Evolutionary conservation across 805 yeast species (phyloP).

Genomic region (Brettanomyces naardenensis): DNA sequence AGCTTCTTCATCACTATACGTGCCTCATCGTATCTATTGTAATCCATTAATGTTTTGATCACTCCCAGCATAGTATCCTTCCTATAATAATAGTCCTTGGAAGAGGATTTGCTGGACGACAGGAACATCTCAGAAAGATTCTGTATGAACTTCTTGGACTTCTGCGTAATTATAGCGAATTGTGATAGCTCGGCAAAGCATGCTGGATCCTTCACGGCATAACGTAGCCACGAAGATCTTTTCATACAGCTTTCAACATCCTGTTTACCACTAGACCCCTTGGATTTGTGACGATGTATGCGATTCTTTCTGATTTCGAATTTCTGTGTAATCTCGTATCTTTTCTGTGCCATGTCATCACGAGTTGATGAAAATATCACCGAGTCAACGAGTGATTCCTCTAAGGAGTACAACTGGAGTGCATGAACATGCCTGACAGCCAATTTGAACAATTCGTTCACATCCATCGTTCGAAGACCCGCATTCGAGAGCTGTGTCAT

Average conservation of each 20-base stretch:
- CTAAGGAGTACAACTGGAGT: not conserved
- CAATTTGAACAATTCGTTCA: not conserved
- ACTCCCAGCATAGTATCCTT: not conserved
- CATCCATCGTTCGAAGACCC: not conserved
- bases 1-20: not conserved
- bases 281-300: not conserved
- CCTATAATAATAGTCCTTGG: not conserved
- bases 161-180: constrained; percentile 4
- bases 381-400: not conserved
- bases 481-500: not conserved
- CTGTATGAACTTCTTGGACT: constrained; percentile 2
- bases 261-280: not conserved
- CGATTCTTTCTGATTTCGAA: not conserved
- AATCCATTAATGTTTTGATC: not conserved
- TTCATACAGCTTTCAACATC: constrained; percentile 1
- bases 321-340: not conserved
- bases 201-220: not conserved
- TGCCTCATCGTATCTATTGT: not conserved
- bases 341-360: not conserved
- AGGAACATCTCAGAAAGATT: constrained; percentile 2
- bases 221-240: constrained; percentile 6
- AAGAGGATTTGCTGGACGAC: not conserved
- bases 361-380: not conserved
- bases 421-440: constrained; percentile 1
- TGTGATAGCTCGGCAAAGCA: not conserved